Base-by-base conservation (phyloP, 2,329 filamentous ascomycete genomes). In the Aspergillus caelatus region DNA sequence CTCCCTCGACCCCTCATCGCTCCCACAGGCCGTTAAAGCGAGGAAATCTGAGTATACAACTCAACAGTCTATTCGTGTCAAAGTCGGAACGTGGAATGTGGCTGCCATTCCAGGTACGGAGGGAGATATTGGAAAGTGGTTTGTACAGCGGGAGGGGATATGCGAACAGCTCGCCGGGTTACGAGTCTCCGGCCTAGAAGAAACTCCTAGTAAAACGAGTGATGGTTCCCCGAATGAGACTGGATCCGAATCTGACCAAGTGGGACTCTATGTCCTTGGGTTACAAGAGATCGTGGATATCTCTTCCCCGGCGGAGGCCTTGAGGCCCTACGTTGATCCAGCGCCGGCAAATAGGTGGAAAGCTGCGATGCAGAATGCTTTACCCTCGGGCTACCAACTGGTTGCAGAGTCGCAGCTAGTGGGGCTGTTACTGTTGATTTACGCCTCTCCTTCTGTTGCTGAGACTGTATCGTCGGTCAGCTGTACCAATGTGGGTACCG, bases 11-110 rank as follows among this genome's bases (percentile, higher is more conserved):
- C 65, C 77, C 12, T 70, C 71, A 54, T 84, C 83, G 36, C 79
- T 90, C 10, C 82, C 83, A 2, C 83, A 86, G 59, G 85, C 84
- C 2, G 77, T 98, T 45, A 86, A 90, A 73, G 88, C 91, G 45
- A 87, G 95, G 60, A 87, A 89, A 71, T 81, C 86, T 56, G 94
- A 98, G 76, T 99, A 94, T 76, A 90, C 91, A 30, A 87, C 89
- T 43, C 86, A 89, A 50, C 89, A 89, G 75, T 86, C 86, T 57
- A 87, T 97, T 70, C 89, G 89, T 68, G 86, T 99, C 77, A 97
- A 97, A 79, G 85, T 99, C 58, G 95, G 94, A 48, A 91, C 92
- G 0, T 99, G 95, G 95, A 99, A 99, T 78, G 92, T 97, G 19
- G 95, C 93, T 4, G 89, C 90, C 1, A 89, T 91, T 67, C 88